Evolutionary conservation across 345 rosid genomes (phyloP).

Genomic region (Acer saccharum): DNA sequence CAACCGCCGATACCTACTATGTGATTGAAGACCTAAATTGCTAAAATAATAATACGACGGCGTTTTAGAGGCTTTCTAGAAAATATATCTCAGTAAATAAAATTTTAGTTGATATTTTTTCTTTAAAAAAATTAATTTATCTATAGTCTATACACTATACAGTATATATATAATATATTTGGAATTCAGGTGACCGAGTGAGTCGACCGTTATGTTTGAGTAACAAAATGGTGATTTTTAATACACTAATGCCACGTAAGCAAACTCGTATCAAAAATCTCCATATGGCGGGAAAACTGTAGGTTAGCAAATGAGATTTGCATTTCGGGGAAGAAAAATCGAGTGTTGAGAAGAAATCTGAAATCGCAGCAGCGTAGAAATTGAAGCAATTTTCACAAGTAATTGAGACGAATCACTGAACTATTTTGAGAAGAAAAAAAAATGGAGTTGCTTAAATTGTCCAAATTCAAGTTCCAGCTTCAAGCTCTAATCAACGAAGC

Average conservation of each 20-base stretch:
- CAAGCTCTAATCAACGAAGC: conserved; percentile 61
- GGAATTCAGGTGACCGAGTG: not conserved
- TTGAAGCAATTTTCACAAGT: not conserved
- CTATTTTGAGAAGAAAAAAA: conserved; percentile 16
- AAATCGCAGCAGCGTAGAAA: not conserved
- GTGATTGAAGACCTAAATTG: not conserved
- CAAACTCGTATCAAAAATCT: not conserved
- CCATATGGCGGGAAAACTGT: not conserved
- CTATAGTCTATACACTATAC: too few relatives aligned
- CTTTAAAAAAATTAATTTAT: too few relatives aligned
- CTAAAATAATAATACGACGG: not conserved
- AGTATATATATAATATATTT: too few relatives aligned
- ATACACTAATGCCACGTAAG: not conserved
- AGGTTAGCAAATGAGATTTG: not conserved
- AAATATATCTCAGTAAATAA: too few relatives aligned
- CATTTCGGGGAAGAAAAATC: too few relatives aligned
- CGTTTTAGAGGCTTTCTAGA: too few relatives aligned
- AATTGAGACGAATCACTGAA: not conserved
- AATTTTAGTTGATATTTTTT: too few relatives aligned
- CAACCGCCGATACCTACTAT: not conserved
- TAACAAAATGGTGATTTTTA: too few relatives aligned
- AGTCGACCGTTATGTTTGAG: too few relatives aligned
- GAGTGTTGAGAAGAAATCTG: not conserved
- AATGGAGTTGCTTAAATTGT: conserved; percentile 84
- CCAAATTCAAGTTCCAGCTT: conserved; percentile 83